Conservation (phyloP, 768 basidiomycete genomes). For the Podaxis sp. region DNA sequence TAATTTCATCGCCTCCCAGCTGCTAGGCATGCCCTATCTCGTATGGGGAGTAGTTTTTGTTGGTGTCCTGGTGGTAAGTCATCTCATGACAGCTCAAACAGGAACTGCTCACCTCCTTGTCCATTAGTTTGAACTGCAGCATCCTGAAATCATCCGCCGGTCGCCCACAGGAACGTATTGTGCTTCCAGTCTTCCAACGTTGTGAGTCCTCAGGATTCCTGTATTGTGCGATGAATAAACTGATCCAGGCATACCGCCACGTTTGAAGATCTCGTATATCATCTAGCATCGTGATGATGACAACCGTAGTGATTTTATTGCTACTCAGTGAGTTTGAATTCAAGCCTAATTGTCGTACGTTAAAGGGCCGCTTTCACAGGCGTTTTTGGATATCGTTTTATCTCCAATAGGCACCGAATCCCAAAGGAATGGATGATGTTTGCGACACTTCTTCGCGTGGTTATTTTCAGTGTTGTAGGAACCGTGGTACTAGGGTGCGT, state of each 20-base stretch:
- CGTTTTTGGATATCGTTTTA: constrained; percentile 26
- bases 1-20: constrained; percentile 17
- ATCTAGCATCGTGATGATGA: constrained; percentile 23
- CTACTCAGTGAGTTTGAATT: constrained; percentile 21
- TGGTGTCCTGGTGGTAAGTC: constrained; percentile 24
- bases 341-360: not conserved
- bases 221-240: not conserved
- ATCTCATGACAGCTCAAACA: not conserved
- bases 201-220: constrained; percentile 17
- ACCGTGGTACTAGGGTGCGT: constrained; percentile 27
- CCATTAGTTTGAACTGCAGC: constrained; percentile 24
- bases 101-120: not conserved
- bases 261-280: constrained; percentile 26
- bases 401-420: constrained; percentile 22
- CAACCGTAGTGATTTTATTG: constrained; percentile 21
- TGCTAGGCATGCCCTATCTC: constrained; percentile 26
- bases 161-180: constrained; percentile 32
- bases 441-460: constrained; percentile 28
- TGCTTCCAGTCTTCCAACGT: constrained; percentile 21
- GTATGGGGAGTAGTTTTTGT: constrained; percentile 27
- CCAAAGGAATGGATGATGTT: constrained; percentile 17
- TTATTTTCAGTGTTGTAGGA: constrained; percentile 30
- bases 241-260: not conserved
- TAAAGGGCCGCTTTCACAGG: constrained; percentile 13
- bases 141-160: constrained; percentile 22